A percentile compares a stretch with the other conserved stretches of the same genome.
Conservation (phyloP, 1,139 yeast species). For the Zygoascus meyerae region DNA sequence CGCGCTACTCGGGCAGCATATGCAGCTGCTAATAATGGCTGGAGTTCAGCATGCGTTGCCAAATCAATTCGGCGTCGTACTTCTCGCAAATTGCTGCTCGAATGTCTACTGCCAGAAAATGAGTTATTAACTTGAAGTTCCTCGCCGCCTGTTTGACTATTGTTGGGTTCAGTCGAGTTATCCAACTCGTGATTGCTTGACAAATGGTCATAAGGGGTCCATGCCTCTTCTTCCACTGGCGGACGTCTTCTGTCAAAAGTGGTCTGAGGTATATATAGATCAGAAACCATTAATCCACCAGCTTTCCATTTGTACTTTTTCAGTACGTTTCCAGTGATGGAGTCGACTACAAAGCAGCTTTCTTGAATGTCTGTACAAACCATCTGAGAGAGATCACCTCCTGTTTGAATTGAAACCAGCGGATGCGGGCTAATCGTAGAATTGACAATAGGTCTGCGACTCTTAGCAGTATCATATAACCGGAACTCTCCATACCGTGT, state of each 20-base stretch:
- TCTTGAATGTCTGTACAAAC: slow-evolving; percentile 28
- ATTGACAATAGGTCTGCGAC: slow-evolving; percentile 28
- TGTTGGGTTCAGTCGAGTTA: no score
- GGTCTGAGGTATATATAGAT: slow-evolving; percentile 8
- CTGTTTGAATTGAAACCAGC: slow-evolving; percentile 23
- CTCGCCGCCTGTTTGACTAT: no score
- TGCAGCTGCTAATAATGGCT: background rate
- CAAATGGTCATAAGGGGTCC: slow-evolving; percentile 3
- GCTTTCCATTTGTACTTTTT: slow-evolving; percentile 22
- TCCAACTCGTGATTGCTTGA: background rate
- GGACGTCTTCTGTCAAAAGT: background rate
- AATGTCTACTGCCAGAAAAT: no score
- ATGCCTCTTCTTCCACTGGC: background rate
- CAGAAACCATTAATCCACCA: slow-evolving; percentile 20
- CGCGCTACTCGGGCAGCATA: background rate
- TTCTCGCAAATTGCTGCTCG: no score
- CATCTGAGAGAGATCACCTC: slow-evolving; percentile 15
- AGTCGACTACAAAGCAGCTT: slow-evolving; percentile 22
- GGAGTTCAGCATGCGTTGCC: background rate
- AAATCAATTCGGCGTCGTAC: background rate
- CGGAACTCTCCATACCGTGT: slow-evolving; percentile 32
- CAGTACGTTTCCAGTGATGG: slow-evolving; percentile 17
- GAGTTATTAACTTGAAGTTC: no score
- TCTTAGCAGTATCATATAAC: slow-evolving; percentile 30
- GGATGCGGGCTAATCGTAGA: slow-evolving; percentile 29